Evolutionary conservation across 495 filamentous ascomycete genomes (phyloP).

Genomic region (Chaetomidium leptoderma): DNA sequence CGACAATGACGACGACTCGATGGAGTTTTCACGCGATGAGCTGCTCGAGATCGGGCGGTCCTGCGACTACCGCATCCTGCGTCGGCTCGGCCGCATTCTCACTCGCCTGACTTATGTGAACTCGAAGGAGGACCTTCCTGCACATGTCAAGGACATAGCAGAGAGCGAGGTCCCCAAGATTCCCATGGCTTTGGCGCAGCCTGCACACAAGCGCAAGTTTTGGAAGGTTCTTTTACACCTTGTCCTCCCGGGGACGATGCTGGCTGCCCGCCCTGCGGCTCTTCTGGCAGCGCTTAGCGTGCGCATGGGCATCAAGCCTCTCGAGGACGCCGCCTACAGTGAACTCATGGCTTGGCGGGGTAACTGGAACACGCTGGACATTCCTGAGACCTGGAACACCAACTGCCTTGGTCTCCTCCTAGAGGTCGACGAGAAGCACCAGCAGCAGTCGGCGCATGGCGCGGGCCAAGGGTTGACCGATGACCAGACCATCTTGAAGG

Average conservation of each 20-base stretch:
- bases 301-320: conserved; percentile 39
- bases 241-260: conserved; percentile 42
- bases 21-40: conserved; percentile 37
- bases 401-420: conserved; percentile 42
- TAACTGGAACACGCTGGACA: conserved; percentile 41
- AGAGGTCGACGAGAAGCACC: conserved; percentile 39
- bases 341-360: conserved; percentile 37
- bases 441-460: conserved; percentile 14
- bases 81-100: conserved; percentile 41
- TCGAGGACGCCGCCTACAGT: conserved; percentile 34
- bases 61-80: conserved; percentile 40
- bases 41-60: conserved; percentile 46
- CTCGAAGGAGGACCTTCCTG: conserved; percentile 38
- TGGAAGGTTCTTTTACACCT: conserved; percentile 45
- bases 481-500: conserved; percentile 21
- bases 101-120: conserved; percentile 40
- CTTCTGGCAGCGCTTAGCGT: conserved; percentile 44
- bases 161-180: conserved; percentile 33
- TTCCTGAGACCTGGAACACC: conserved; percentile 46
- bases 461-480: neutral
- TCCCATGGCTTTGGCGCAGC: conserved; percentile 36
- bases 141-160: conserved; percentile 31
- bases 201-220: conserved; percentile 33
- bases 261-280: conserved; percentile 39
- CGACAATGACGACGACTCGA: conserved; percentile 19